Percentiles rank a stretch among this genome's conserved stretches.
Evolutionary conservation across 202 grass and related monocot genomes (phyloP).

Genomic region (Bolboschoenoplectus hybrid): DNA sequence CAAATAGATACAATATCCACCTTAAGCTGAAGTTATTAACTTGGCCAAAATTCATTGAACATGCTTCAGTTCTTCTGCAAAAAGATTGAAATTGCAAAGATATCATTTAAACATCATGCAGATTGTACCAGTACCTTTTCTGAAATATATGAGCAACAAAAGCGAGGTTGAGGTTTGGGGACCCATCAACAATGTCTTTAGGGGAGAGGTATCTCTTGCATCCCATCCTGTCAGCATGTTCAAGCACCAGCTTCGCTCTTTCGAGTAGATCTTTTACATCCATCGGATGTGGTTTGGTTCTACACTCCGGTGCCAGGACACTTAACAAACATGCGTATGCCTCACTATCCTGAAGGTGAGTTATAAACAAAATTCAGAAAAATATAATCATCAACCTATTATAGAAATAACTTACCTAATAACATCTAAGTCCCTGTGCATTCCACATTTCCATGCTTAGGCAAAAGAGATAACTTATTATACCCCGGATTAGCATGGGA

Average conservation of each 20-base stretch:
- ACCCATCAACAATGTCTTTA: conserved; percentile 93
- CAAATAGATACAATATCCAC: neutral
- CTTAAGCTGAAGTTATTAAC: neutral
- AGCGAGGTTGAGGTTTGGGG: conserved; percentile 94
- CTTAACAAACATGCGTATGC: conserved; percentile 90
- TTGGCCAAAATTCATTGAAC: neutral
- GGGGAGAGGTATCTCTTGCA: conserved; percentile 97
- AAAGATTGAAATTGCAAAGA: conserved; percentile 5
- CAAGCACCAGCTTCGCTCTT: conserved; percentile 92
- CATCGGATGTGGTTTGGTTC: conserved; percentile 66
- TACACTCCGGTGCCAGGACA: conserved; percentile 86
- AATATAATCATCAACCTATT: neutral
- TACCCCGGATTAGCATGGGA: neutral
- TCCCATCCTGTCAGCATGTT: conserved; percentile 97
- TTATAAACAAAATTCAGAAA: conserved; percentile 5
- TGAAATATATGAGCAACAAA: conserved; percentile 99
- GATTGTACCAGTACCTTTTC: conserved; percentile 63
- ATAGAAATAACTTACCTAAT: neutral
- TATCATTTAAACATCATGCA: neutral
- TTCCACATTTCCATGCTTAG: no score
- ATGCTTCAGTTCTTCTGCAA: conserved; percentile 3
- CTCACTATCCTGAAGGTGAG: conserved; percentile 75
- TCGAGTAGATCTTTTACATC: conserved; percentile 79
- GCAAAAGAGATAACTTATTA: neutral
- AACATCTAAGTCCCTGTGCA: neutral